Conservation (phyloP, 257 asterid species). For the Solanum gracilifrons region DNA sequence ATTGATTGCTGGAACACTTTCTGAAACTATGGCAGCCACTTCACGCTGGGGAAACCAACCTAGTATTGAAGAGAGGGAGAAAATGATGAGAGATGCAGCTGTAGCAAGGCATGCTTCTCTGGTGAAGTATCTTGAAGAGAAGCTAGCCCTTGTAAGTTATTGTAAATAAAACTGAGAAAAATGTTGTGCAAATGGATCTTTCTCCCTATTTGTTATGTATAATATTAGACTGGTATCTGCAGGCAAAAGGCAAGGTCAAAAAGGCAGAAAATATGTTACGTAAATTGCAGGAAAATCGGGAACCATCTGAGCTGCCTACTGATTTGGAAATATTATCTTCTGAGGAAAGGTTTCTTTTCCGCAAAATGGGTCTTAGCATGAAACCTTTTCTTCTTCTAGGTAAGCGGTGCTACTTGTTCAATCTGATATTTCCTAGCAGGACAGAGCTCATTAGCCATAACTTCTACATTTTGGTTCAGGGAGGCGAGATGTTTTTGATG, state of each 20-base stretch:
- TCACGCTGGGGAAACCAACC: slow-evolving; percentile 61
- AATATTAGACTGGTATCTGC: slow-evolving; percentile 5
- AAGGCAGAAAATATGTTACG: slow-evolving; percentile 55
- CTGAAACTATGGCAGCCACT: slow-evolving; percentile 88
- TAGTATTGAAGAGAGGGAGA: slow-evolving; percentile 39
- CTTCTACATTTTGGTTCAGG: slow-evolving; percentile 29
- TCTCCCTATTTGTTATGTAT: not conserved
- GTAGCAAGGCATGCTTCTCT: slow-evolving; percentile 47
- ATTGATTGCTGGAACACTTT: slow-evolving; percentile 88
- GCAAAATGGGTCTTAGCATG: slow-evolving; percentile 85
- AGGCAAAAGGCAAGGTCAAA: slow-evolving; percentile 69
- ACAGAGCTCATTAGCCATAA: not conserved
- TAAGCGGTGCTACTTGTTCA: slow-evolving; percentile 9
- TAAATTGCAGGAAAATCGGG: slow-evolving; percentile 48
- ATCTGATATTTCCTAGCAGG: not conserved
- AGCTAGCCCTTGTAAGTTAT: slow-evolving; percentile 61
- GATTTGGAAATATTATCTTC: slow-evolving; percentile 79
- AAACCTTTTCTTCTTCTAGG: slow-evolving; percentile 71
- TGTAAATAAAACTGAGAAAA: not conserved
- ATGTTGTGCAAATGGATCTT: not conserved
- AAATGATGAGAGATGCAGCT: slow-evolving; percentile 68
- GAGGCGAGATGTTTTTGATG: slow-evolving; percentile 78
- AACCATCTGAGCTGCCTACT: slow-evolving; percentile 52
- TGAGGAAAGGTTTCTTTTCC: slow-evolving; percentile 79
- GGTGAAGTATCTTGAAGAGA: slow-evolving; percentile 51